These are phyloP conservation scores for Fusarium pininemorale DNA, from an alignment of 2,329 filamentous ascomycete genomes.

Conservation along the genomic window DNA sequence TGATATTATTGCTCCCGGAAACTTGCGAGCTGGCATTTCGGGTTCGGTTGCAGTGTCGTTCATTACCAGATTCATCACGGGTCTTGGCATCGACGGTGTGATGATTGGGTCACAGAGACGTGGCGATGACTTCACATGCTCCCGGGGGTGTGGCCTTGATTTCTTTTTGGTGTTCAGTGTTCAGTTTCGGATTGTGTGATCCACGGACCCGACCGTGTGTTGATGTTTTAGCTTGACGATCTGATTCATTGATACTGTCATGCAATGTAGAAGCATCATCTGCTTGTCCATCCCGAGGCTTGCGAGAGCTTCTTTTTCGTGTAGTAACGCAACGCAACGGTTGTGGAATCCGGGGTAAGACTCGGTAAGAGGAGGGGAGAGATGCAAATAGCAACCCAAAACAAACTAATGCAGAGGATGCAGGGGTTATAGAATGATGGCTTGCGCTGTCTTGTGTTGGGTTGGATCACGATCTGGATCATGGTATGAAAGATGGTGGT, in stretches of 20 bases:
- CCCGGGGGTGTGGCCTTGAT: constrained; percentile 14
- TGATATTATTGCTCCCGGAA: neutral
- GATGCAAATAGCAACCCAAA: neutral
- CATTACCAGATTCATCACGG: constrained; percentile 36
- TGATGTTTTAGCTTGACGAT: neutral
- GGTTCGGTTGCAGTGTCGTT: constrained; percentile 20
- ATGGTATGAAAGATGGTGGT: constrained; percentile 18
- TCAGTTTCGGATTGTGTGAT: constrained; percentile 20
- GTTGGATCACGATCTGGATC: constrained; percentile 32
- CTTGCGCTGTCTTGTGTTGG: constrained; percentile 5
- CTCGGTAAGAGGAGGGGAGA: neutral
- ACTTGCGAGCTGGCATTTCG: constrained; percentile 13
- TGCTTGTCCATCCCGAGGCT: neutral
- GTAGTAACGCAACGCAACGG: constrained; percentile 13
- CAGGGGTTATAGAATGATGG: constrained; percentile 29
- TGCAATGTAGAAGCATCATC: neutral
- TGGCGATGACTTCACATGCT: constrained; percentile 42
- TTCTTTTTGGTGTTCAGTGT: neutral
- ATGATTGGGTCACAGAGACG: constrained; percentile 37
- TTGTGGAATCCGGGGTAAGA: constrained; percentile 33
- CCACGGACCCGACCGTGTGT: constrained; percentile 18
- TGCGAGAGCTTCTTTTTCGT: neutral
- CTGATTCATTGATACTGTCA: constrained; percentile 1
- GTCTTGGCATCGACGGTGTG: constrained; percentile 9
- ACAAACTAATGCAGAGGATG: constrained; percentile 14